These are phyloP conservation scores for Selaginella moellendorffii DNA, from an alignment of 75 land plant genomes.

Conservation along the genomic window DNA sequence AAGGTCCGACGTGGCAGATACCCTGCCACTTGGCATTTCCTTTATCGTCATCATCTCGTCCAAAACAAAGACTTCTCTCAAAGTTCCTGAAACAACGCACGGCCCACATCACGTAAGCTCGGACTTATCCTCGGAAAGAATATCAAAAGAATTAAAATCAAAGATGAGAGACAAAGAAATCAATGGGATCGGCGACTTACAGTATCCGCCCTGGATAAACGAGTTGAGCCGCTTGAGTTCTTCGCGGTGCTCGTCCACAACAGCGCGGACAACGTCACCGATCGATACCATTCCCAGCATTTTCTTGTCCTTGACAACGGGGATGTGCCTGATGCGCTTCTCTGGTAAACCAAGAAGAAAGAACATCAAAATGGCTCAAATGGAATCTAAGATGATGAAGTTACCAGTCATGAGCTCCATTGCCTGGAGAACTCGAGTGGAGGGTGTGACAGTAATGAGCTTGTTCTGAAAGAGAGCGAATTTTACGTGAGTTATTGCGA, in stretches of 20 bases:
- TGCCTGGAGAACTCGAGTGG: conserved; percentile 3
- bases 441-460: not conserved
- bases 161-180: too few relatives aligned
- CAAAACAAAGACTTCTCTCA: too few relatives aligned
- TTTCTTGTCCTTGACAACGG: conserved; percentile 5
- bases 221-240: conserved; percentile 1
- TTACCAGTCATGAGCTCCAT: conserved; percentile 7
- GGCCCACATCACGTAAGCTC: too few relatives aligned
- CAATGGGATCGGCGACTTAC: too few relatives aligned
- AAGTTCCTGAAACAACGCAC: too few relatives aligned
- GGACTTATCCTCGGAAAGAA: too few relatives aligned
- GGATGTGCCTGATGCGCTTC: conserved; percentile 10
- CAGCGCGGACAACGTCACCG: conserved; percentile 5
- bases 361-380: not conserved
- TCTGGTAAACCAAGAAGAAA: not conserved
- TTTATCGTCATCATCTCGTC: too few relatives aligned
- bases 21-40: too few relatives aligned
- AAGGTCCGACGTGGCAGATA: too few relatives aligned
- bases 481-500: not conserved
- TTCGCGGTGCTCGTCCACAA: conserved; percentile 5
- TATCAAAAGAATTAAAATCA: too few relatives aligned
- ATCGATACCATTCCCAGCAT: conserved; percentile 3
- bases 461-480: not conserved
- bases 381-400: not conserved
- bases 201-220: conserved; percentile 3